Percentiles rank a stretch among this genome's conserved stretches.
These are phyloP conservation scores for Aspergillus mulundensis DNA, from an alignment of 495 filamentous ascomycete species.

Conservation along the genomic window DNA sequence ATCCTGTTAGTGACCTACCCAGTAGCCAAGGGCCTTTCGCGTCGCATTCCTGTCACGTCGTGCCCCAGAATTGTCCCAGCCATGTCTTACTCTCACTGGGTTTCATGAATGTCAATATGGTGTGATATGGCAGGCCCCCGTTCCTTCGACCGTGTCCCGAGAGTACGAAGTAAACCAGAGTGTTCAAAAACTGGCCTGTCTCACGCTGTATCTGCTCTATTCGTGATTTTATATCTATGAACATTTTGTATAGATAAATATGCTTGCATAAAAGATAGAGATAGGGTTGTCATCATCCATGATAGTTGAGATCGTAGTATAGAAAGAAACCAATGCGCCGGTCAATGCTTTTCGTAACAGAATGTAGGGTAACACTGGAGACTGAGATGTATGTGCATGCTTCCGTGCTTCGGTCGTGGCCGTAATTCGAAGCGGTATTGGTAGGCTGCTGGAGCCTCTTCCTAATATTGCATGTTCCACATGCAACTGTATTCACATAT, in stretches of 20 bases:
- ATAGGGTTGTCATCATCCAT: not conserved
- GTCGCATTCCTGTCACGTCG: not conserved
- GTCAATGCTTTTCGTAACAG: constrained; percentile 5
- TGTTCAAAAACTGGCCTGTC: not conserved
- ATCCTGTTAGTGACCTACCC: constrained; percentile 18
- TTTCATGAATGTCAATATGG: not conserved
- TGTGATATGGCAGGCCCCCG: constrained; percentile 3
- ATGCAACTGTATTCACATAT: not conserved
- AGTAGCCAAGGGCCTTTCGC: not conserved
- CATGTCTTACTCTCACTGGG: constrained; percentile 12
- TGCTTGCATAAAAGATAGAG: not conserved
- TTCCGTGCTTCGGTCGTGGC: not conserved
- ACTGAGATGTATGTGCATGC: constrained; percentile 2
- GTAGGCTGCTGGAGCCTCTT: not conserved
- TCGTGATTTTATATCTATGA: not conserved
- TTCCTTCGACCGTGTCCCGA: no score
- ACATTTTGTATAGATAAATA: not conserved
- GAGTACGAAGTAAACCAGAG: not conserved
- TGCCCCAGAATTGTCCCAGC: not conserved
- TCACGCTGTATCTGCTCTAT: constrained; percentile 7
- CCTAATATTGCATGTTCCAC: not conserved
- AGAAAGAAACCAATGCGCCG: constrained; percentile 4
- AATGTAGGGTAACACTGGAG: not conserved
- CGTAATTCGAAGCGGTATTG: not conserved
- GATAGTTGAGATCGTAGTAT: constrained; percentile 3